Conservation (phyloP, 345 rosid genomes). For the Physaria fendleri region DNA sequence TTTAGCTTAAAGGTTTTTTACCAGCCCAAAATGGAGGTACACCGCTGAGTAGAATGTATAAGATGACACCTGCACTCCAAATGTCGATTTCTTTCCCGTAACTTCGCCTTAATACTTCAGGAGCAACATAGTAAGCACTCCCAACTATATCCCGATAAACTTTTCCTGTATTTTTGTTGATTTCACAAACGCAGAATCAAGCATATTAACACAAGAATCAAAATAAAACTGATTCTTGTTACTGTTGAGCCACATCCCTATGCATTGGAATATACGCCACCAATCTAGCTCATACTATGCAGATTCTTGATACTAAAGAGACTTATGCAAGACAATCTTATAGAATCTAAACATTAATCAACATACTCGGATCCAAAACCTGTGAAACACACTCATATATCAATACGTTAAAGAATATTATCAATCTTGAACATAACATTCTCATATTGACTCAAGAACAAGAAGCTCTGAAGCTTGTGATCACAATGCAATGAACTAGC, state of each 20-base stretch:
- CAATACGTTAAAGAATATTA: background rate
- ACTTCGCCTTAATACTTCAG: constrained; percentile 71
- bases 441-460: background rate
- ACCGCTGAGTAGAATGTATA: constrained; percentile 83
- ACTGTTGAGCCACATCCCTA: background rate
- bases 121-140: constrained; percentile 95
- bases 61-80: constrained; percentile 92
- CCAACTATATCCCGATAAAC: constrained; percentile 67
- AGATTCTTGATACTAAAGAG: background rate
- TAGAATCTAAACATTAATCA: background rate
- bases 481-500: background rate
- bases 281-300: background rate
- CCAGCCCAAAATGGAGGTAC: constrained; percentile 99
- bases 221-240: too few relatives aligned
- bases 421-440: background rate
- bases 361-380: background rate
- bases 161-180: constrained; percentile 44
- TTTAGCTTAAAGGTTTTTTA: constrained; percentile 30
- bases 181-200: background rate
- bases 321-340: background rate
- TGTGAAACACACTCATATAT: background rate
- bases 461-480: background rate
- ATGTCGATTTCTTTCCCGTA: constrained; percentile 91
- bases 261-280: background rate
- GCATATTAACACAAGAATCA: background rate